Evolutionary conservation across 768 basidiomycete genomes (phyloP).

Genomic region (Trametes meyenii): DNA sequence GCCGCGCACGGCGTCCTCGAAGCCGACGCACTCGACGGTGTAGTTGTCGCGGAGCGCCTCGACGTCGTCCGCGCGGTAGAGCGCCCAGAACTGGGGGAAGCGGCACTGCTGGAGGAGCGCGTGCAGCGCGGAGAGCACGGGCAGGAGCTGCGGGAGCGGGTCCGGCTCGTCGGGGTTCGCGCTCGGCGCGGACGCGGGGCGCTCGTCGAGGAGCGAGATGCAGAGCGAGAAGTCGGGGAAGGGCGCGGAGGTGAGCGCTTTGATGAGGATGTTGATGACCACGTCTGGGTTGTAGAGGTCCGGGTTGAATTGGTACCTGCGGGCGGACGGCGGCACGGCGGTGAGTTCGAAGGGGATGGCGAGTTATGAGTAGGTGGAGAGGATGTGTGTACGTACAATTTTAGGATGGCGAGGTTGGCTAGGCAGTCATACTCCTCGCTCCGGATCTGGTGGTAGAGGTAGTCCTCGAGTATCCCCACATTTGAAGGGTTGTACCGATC

Average conservation of each 20-base stretch:
- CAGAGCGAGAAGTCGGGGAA: slow-evolving; percentile 95
- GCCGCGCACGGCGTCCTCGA: slow-evolving; percentile 80
- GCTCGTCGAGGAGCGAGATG: slow-evolving; percentile 87
- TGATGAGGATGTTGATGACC: slow-evolving; percentile 92
- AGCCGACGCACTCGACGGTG: slow-evolving; percentile 80
- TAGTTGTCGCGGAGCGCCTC: slow-evolving; percentile 83
- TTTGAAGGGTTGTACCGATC: slow-evolving; percentile 98
- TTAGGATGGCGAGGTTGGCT: slow-evolving; percentile 92
- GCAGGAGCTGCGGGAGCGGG: slow-evolving; percentile 72
- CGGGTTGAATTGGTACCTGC: slow-evolving; percentile 94
- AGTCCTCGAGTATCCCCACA: slow-evolving; percentile 91
- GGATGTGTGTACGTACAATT: slow-evolving; percentile 62
- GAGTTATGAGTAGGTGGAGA: background rate
- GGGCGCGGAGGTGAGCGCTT: slow-evolving; percentile 82
- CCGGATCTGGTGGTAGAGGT: slow-evolving; percentile 92
- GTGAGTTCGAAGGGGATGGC: background rate
- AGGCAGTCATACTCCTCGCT: slow-evolving; percentile 92
- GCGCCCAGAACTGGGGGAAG: slow-evolving; percentile 84
- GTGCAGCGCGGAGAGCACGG: slow-evolving; percentile 67
- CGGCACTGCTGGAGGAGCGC: slow-evolving; percentile 79
- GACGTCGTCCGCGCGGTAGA: slow-evolving; percentile 70
- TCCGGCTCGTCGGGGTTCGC: slow-evolving; percentile 75
- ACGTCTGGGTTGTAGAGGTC: slow-evolving; percentile 92
- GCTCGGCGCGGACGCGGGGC: slow-evolving; percentile 48
- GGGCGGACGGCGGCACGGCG: slow-evolving; percentile 4